Evolutionary conservation across 1,139 yeast species (phyloP).

Genomic region (Pneumocystis jirovecii): DNA sequence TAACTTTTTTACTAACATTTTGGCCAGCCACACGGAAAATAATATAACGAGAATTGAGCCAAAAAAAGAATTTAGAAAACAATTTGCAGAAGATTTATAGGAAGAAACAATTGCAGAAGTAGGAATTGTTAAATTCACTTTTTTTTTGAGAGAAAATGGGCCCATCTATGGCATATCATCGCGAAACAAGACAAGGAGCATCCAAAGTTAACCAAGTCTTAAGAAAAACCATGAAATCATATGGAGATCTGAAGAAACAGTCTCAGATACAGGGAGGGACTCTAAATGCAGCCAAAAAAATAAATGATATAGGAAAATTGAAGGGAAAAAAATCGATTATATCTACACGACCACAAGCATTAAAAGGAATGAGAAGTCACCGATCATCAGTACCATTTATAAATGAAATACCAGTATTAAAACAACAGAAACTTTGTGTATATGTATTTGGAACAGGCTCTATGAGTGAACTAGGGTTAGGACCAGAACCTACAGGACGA

Average conservation of each 20-base stretch:
- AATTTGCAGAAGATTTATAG: neutral
- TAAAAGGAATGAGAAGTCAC: neutral
- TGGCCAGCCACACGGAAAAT: no score
- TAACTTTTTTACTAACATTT: no score
- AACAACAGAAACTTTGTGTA: conserved; percentile 37
- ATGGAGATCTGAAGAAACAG: neutral
- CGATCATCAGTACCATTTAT: neutral
- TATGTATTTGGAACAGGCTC: conserved; percentile 95
- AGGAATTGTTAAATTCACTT: neutral
- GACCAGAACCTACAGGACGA: conserved; percentile 72
- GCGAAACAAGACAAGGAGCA: neutral
- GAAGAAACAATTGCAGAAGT: neutral
- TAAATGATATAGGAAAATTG: neutral
- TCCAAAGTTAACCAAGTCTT: neutral
- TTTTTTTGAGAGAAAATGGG: neutral
- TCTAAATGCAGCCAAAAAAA: neutral
- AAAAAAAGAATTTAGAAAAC: neutral
- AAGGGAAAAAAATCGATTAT: neutral
- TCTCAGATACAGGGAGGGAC: neutral
- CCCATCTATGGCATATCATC: neutral
- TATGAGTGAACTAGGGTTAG: conserved; percentile 92
- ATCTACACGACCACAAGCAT: neutral
- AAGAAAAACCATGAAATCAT: neutral
- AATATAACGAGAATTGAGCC: no score
- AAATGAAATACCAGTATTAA: neutral